Evolutionary conservation across 2,329 filamentous ascomycete genomes (phyloP).

Genomic region (Xylariomycetidae sp.): DNA sequence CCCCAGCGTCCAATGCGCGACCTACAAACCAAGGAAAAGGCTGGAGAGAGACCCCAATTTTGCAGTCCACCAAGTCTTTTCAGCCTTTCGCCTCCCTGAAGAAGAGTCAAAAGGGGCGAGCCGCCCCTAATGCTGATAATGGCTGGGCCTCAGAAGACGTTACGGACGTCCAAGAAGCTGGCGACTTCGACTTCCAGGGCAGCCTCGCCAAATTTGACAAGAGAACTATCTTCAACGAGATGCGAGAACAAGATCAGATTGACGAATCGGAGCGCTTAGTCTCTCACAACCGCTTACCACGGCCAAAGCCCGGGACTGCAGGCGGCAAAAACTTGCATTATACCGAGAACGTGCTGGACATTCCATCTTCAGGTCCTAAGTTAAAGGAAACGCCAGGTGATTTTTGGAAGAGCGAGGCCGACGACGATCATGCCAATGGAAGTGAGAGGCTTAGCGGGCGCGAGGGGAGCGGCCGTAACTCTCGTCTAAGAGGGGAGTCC

Average conservation of each 20-base stretch:
- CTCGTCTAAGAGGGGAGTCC: constrained; percentile 47
- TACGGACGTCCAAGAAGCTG: constrained; percentile 87
- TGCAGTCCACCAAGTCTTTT: constrained; percentile 57
- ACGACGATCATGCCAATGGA: constrained; percentile 47
- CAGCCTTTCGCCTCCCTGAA: constrained; percentile 60
- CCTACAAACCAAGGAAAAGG: constrained; percentile 40
- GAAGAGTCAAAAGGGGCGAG: constrained; percentile 42
- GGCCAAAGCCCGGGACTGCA: constrained; percentile 62
- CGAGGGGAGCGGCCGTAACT: constrained; percentile 47
- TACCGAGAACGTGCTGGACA: constrained; percentile 83
- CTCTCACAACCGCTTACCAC: constrained; percentile 70
- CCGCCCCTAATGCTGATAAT: constrained; percentile 49
- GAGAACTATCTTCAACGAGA: constrained; percentile 83
- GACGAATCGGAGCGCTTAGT: constrained; percentile 91
- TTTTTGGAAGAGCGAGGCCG: constrained; percentile 72
- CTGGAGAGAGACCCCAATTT: constrained; percentile 56
- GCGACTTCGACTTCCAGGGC: constrained; percentile 89
- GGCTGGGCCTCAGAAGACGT: constrained; percentile 96
- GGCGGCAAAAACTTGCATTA: constrained; percentile 89
- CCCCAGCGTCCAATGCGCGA: constrained; percentile 14
- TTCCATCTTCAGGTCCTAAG: constrained; percentile 36
- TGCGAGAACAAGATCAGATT: constrained; percentile 80
- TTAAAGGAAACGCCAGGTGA: constrained; percentile 39
- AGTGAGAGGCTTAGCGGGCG: constrained; percentile 44
- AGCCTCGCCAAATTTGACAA: constrained; percentile 96